Base-by-base conservation (phyloP, 371 early-diverging fungal genomes). In the Lichtheimia ramosa region DNA sequence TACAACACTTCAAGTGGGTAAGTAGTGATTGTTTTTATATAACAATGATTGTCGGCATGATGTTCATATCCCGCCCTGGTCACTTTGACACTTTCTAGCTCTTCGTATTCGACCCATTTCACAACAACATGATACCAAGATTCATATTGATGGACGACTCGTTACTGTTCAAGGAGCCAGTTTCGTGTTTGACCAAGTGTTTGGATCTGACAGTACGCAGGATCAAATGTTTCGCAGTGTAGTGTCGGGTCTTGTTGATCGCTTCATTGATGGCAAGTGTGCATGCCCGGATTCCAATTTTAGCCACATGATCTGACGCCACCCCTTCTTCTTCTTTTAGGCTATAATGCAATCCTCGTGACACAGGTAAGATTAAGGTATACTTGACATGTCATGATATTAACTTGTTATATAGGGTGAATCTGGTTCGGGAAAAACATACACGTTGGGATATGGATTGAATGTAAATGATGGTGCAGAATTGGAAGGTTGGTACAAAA, bases 341-440 rank as follows among this genome's bases (percentile, higher is more conserved):
- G 59, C 16, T 41, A 39, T 27, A 59, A 59, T 43, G n/a, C 59
- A 18, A 53, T 49, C 12, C 28, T 59, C 23, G 25, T 59, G 42
- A 48, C 43, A 3, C 27, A 59, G 21, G 59, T 59, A 52, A 59
- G 40, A 24, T 18, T 4, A 46, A 46, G 21, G 10, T n/a, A 46
- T 18, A 46, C 18, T 18, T 21, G 7, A 1, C 2, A 5, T 5
- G 46, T 21, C 7, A 5, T 21, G 18, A n/a, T 46, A 15, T 10
- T 46, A 15, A 46, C 46, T 46, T 13, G 1, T 43, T 43, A 18
- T 13, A 53, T 61, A 81, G 81, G 81, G 92, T n/a, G 94, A 97
- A 82, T 92, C 93, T 8, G 93, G 94, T 3, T 91, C 94, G 34
- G 99, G 99, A 43, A 99, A 99, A 82, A 99, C 99, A 8, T 96